Conservation (phyloP, 148 eudicot genomes). For the Nyssa sinensis region DNA sequence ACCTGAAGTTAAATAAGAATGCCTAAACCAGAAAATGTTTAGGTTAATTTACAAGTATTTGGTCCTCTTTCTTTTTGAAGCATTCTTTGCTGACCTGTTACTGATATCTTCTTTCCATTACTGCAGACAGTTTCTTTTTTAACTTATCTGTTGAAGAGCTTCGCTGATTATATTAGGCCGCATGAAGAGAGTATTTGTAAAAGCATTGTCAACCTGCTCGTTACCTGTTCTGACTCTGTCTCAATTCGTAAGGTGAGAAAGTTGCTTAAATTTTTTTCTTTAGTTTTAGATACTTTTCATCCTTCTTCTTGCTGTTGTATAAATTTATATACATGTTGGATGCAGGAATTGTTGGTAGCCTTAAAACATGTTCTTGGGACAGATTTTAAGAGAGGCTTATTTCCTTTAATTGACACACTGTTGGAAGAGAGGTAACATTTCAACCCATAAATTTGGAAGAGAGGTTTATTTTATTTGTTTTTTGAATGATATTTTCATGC, state of each 20-base stretch:
- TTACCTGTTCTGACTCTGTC: conserved; percentile 97
- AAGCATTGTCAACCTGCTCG: conserved; percentile 95
- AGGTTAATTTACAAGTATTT: background rate
- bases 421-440: conserved; percentile 83
- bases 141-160: conserved; percentile 93
- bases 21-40: background rate
- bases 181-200: conserved; percentile 98
- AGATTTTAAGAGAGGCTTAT: conserved; percentile 92
- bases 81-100: conserved; percentile 8
- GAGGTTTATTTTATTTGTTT: background rate
- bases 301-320: background rate
- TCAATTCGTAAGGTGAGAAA: conserved; percentile 76
- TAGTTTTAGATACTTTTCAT: background rate
- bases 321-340: conserved; percentile 12
- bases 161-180: conserved; percentile 83
- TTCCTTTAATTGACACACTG: conserved; percentile 90
- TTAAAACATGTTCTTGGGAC: conserved; percentile 95
- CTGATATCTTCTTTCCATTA: conserved; percentile 12
- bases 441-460: background rate
- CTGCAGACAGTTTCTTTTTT: conserved; percentile 95
- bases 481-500: background rate
- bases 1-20: background rate
- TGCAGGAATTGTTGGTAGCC: conserved; percentile 86
- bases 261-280: background rate
- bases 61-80: background rate